A percentile compares a stretch with the other conserved stretches of the same genome.
These are phyloP conservation scores for Macadamia integrifolia DNA, from an alignment of 164 flowering plant species.

Conservation along the genomic window DNA sequence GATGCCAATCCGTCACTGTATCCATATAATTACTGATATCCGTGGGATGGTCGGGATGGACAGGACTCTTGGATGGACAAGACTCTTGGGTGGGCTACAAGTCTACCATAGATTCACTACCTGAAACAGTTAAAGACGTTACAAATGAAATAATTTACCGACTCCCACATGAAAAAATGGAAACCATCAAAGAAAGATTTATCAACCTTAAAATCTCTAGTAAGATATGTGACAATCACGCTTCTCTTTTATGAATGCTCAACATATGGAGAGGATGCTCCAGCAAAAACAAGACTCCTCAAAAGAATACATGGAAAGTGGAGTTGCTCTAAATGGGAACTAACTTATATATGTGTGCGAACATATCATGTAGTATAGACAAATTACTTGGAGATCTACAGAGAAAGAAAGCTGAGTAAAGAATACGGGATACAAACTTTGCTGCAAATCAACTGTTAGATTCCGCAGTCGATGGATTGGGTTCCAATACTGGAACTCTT, in stretches of 20 bases:
- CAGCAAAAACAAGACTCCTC: not conserved
- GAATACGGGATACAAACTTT: conserved; percentile 4
- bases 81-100: no score
- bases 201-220: not conserved
- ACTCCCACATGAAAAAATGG: no score
- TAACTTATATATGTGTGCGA: not conserved
- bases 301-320: not conserved
- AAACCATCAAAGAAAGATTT: not conserved
- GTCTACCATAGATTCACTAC: no score
- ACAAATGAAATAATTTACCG: no score
- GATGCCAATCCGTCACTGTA: no score
- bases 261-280: not conserved
- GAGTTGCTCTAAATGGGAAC: not conserved
- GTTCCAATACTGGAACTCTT: conserved; percentile 60
- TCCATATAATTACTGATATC: no score
- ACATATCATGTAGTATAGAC: conserved; percentile 6
- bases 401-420: not conserved
- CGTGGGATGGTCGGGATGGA: no score
- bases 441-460: conserved; percentile 11
- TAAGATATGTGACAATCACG: no score
- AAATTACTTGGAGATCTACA: conserved; percentile 7
- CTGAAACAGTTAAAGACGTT: no score
- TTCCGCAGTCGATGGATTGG: conserved; percentile 29
- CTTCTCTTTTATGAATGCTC: not conserved
- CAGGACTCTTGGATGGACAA: no score